Conservation (phyloP, 1,284 basidiomycete species). For the Tilletia caries region DNA sequence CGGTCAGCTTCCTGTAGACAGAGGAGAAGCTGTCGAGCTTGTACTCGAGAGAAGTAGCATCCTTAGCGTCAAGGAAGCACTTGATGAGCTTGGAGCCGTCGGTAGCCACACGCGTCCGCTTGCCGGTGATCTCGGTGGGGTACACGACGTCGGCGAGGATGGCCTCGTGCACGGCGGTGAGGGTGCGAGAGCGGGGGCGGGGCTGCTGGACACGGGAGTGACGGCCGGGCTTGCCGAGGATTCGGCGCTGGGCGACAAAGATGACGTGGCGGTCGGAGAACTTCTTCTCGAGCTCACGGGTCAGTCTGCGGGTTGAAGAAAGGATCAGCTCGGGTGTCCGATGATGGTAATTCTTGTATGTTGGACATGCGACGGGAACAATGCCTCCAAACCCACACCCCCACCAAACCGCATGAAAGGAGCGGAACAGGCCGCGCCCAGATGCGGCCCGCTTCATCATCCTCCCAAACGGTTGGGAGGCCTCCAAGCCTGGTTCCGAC, state of each 20-base stretch:
- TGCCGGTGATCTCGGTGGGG: slow-evolving; percentile 98
- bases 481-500: too few species aligned
- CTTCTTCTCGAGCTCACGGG: slow-evolving; percentile 99
- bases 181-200: slow-evolving; percentile 91
- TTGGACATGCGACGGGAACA: too few species aligned
- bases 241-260: slow-evolving; percentile 96
- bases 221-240: slow-evolving; percentile 95
- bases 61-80: slow-evolving; percentile 70
- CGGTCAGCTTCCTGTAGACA: slow-evolving; percentile 88
- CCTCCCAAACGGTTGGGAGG: too few species aligned
- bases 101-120: slow-evolving; percentile 72
- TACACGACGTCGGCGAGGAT: slow-evolving; percentile 98
- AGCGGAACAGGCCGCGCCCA: too few species aligned
- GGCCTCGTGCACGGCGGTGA: slow-evolving; percentile 95
- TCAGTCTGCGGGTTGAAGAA: slow-evolving; percentile 65
- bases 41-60: slow-evolving; percentile 98
- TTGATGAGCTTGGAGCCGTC: slow-evolving; percentile 40
- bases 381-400: too few species aligned
- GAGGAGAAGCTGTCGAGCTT: slow-evolving; percentile 96
- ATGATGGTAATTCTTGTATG: too few species aligned
- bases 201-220: slow-evolving; percentile 90
- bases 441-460: too few species aligned
- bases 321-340: neutral
- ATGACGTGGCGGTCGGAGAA: slow-evolving; percentile 98
- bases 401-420: too few species aligned